Percentiles rank a stretch among this genome's conserved stretches.
Evolutionary conservation across 352 stramenopile species (phyloP).

Genomic region (Detonula confervacea): DNA sequence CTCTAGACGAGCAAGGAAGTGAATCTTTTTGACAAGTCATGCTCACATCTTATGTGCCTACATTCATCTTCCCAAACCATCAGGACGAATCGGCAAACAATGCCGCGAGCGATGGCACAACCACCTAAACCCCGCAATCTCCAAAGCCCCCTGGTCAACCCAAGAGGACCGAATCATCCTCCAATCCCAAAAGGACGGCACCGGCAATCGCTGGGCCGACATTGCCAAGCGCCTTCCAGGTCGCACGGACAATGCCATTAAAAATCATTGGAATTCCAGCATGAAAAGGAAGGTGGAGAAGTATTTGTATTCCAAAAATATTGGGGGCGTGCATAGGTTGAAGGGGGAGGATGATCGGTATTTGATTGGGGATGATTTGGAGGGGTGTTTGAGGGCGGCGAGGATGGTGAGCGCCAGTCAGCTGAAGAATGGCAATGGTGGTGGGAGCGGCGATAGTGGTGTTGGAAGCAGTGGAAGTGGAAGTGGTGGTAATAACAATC

Average conservation of each 20-base stretch:
- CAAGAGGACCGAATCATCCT: slow-evolving; percentile 94
- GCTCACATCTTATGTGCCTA: background rate
- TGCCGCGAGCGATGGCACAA: slow-evolving; percentile 96
- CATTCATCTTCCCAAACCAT: background rate
- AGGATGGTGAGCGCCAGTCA: background rate
- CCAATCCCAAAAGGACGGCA: slow-evolving; percentile 86
- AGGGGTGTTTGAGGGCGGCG: slow-evolving; percentile 70
- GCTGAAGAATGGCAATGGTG: background rate
- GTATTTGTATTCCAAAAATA: slow-evolving; percentile 69
- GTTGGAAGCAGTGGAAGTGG: too few relatives aligned
- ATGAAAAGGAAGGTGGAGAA: slow-evolving; percentile 84
- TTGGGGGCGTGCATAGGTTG: slow-evolving; percentile 47
- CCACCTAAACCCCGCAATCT: slow-evolving; percentile 93
- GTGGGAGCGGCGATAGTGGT: background rate
- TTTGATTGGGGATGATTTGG: slow-evolving; percentile 76
- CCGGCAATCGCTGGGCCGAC: slow-evolving; percentile 96
- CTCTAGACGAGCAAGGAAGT: too few relatives aligned
- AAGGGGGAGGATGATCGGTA: slow-evolving; percentile 64
- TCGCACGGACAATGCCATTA: slow-evolving; percentile 98
- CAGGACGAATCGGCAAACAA: slow-evolving; percentile 93
- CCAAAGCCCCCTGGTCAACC: slow-evolving; percentile 94
- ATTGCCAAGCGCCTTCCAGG: slow-evolving; percentile 93
- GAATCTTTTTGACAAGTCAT: too few relatives aligned
- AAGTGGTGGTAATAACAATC: slow-evolving; percentile 1
- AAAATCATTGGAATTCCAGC: slow-evolving; percentile 92